phyloP scores from a whole-genome alignment of 257 asterid species.

The Cinchona pubescens region DNA sequence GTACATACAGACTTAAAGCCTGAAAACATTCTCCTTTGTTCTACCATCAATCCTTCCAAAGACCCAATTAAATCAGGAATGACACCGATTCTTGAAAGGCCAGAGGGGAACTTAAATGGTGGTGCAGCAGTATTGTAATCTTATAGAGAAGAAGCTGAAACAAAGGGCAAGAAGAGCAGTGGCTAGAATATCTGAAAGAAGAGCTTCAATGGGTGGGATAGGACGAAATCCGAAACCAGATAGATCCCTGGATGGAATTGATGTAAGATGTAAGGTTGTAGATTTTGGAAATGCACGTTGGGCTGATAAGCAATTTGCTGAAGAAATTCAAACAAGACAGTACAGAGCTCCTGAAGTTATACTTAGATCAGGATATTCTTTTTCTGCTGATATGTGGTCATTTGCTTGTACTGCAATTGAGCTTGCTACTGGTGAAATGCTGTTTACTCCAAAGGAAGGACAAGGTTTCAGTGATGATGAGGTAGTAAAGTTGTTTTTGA shows the following conservation, averaged over 20 bases:
- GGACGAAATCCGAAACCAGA: conserved; percentile 55
- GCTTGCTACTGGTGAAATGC: conserved; percentile 99
- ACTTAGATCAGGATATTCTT: conserved; percentile 81
- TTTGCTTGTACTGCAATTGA: conserved; percentile 94
- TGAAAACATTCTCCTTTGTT: conserved; percentile 78
- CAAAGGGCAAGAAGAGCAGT: conserved; percentile 95
- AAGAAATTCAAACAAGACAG: conserved; percentile 95
- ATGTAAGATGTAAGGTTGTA: conserved; percentile 81
- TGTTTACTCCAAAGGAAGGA: conserved; percentile 88
- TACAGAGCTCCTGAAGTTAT: conserved; percentile 98
- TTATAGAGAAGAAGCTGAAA: conserved; percentile 79
- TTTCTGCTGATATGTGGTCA: conserved; percentile 94
- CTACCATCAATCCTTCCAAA: conserved; percentile 82
- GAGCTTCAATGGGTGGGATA: conserved; percentile 62
- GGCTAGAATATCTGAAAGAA: conserved; percentile 78
- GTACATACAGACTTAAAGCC: conserved; percentile 94
- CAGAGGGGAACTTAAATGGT: conserved; percentile 71
- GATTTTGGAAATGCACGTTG: conserved; percentile 99
- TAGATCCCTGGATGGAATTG: conserved; percentile 78
- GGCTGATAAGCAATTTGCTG: conserved; percentile 77
- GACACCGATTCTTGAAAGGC: conserved; percentile 78
- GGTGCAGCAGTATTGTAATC: conserved; percentile 48
- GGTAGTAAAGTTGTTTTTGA: conserved; percentile 38
- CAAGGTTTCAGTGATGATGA: conserved; percentile 93
- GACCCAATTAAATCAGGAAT: conserved; percentile 74